Evolutionary conservation across 176 grass and related monocot genomes (phyloP).

Genomic region (Eremochloa ophiuroides): DNA sequence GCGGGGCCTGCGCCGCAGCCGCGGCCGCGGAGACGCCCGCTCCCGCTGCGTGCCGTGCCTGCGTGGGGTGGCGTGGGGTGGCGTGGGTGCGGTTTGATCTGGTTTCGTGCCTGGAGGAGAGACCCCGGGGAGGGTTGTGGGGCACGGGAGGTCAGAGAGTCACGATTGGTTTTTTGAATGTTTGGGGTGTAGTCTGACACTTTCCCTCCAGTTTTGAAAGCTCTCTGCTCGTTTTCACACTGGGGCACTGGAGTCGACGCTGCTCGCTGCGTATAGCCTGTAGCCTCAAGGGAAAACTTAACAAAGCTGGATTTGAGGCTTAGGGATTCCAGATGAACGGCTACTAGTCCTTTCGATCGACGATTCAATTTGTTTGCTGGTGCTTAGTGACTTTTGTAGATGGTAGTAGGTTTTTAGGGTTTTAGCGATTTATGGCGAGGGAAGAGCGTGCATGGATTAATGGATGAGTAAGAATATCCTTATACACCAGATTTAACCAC

Average conservation of each 20-base stretch:
- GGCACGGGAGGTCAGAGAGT: background rate
- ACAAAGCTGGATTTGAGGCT: background rate
- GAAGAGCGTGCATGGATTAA: no score
- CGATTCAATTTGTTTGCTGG: background rate
- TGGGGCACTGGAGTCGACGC: background rate
- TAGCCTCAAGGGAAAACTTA: no score
- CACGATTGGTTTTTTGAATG: constrained; percentile 15
- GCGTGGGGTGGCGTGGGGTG: background rate
- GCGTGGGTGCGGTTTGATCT: background rate
- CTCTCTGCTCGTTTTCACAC: background rate
- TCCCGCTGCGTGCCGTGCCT: background rate
- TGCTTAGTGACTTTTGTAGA: background rate
- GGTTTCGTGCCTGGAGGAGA: background rate
- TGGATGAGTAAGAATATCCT: no score
- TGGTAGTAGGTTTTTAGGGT: background rate
- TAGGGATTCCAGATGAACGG: background rate
- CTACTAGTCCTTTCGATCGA: background rate
- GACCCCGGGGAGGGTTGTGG: background rate
- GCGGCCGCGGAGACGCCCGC: background rate
- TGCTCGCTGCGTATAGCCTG: no score
- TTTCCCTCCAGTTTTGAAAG: constrained; percentile 9
- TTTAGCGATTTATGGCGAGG: background rate
- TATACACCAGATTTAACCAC: no score
- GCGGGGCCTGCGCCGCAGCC: constrained; percentile 15
- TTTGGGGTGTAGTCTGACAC: background rate